A percentile compares a stretch with the other conserved stretches of the same genome.
phyloP scores from a whole-genome alignment of 163 green algal species.

The Trebouxiophyceae sp. region DNA sequence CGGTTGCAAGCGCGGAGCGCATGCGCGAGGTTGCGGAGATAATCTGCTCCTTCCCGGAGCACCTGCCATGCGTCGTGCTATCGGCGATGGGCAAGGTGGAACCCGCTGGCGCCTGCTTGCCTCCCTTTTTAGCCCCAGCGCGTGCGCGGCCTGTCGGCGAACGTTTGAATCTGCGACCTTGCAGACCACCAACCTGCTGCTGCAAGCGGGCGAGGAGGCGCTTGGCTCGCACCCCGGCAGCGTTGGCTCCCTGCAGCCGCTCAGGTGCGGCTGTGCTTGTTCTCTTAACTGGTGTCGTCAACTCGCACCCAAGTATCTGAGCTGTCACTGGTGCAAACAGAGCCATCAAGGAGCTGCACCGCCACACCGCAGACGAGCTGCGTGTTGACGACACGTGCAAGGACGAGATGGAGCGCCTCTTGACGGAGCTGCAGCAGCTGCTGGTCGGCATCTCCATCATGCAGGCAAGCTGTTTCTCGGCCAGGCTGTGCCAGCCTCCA shows the following conservation, averaged over 20 bases:
- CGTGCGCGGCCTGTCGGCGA: too few relatives aligned
- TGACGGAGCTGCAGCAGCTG: conserved; percentile 90
- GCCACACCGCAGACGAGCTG: conserved; percentile 59
- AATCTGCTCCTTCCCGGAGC: conserved; percentile 77
- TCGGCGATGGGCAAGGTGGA: conserved; percentile 98
- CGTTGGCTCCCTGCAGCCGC: conserved; percentile 48
- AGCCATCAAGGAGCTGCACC: conserved; percentile 72
- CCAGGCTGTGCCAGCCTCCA: too few relatives aligned
- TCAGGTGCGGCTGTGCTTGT: too few relatives aligned
- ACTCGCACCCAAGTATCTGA: not conserved
- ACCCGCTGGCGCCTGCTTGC: too few relatives aligned
- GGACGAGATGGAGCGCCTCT: conserved; percentile 68
- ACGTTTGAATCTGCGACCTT: too few relatives aligned
- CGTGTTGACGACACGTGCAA: conserved; percentile 38
- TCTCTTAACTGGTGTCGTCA: too few relatives aligned
- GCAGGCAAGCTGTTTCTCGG: conserved; percentile 52
- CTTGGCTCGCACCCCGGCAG: conserved; percentile 38
- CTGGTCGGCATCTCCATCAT: conserved; percentile 89
- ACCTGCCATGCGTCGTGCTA: conserved; percentile 88
- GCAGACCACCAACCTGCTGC: conserved; percentile 86
- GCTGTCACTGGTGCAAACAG: conserved; percentile 20
- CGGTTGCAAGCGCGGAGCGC: conserved; percentile 82
- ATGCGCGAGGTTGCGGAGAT: conserved; percentile 95
- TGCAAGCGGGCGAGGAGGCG: conserved; percentile 73
- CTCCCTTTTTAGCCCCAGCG: too few relatives aligned